Base-by-base conservation (phyloP, 2,329 filamentous ascomycete species). In the Aplosporella prunicola region DNA sequence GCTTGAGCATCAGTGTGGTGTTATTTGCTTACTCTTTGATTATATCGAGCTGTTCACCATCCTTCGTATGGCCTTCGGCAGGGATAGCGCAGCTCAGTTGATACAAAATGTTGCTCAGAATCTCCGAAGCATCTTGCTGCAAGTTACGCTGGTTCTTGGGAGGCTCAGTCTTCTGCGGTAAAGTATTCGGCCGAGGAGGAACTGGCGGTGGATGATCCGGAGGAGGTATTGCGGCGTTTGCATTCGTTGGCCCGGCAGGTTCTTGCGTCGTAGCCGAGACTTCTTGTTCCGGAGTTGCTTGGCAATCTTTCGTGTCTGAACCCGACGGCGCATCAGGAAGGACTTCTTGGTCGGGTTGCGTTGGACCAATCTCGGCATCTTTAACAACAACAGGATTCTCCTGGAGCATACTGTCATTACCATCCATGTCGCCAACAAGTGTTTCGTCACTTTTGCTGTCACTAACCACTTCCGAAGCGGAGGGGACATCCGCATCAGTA, bases 51-150 rank as follows among this genome's bases (percentile, higher is more conserved):
- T 95, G 89, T 45, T 93, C 81, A 3, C 81, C 82, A 29, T 78
- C 72, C 5, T 70, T 62, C 40, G 84, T 76, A 22, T 74, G 65
- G 3, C 71, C 73, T n/a, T 71, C 72, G 5, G 85, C 74, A 40
- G 73, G 78, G 52, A 96, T 88, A 2, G 89, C 88, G 35, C 84
- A 87, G 51, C 91, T 83, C n/a, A 95, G 68, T 34, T 91, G 82
- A 52, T 89, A 87, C 41, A 95, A 76, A 17, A 94, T 83, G 51
- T 89, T 91, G 41, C 86, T 86, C 64, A 95, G 88, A 30, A 95
- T 89, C 60, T 98, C 91, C 9, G 87, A 87, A 4, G 95, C 89
- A 60, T 98, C 91, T 61, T 98, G 88, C 53, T 98, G 91, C 32
- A 40, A 31, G 11, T 33, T 52, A 53, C 22, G 85, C 72, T 13